phyloP scores from a whole-genome alignment of 179 eudicot species.

The Kewa caespitosa region DNA sequence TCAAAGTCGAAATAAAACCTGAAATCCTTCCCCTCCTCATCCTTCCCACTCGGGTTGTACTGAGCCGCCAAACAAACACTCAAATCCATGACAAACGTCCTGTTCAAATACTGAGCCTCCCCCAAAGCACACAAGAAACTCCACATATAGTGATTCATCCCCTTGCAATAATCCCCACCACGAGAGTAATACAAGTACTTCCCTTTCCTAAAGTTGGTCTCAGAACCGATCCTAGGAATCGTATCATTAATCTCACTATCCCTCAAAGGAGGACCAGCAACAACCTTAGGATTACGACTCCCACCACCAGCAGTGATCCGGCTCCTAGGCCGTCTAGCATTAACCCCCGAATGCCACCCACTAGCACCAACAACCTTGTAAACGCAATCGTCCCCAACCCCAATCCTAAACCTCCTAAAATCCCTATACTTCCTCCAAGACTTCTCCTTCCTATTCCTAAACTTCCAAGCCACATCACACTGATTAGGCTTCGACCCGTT shows the following conservation, averaged over 20 bases:
- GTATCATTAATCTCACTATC: conserved; percentile 87
- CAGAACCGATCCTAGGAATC: conserved; percentile 56
- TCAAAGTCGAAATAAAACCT: conserved; percentile 88
- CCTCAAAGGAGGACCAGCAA: conserved; percentile 26
- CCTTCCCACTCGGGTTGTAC: conserved; percentile 65
- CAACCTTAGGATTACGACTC: conserved; percentile 26
- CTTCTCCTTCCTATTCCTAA: conserved; percentile 76
- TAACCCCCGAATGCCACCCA: conserved; percentile 91
- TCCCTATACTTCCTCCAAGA: conserved; percentile 91
- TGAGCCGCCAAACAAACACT: conserved; percentile 63
- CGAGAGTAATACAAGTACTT: conserved; percentile 86
- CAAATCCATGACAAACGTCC: conserved; percentile 93
- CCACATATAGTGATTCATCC: conserved; percentile 93
- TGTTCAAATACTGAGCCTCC: conserved; percentile 81
- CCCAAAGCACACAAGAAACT: conserved; percentile 91
- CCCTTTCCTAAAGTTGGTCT: conserved; percentile 56
- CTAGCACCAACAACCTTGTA: conserved; percentile 56
- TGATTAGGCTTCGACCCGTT: conserved; percentile 63
- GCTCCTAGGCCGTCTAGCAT: conserved; percentile 68
- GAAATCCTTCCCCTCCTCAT: conserved; percentile 93
- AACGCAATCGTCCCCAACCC: conserved; percentile 56
- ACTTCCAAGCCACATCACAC: conserved; percentile 96
- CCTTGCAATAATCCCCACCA: conserved; percentile 93
- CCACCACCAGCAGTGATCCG: conserved; percentile 22
- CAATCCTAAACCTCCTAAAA: conserved; percentile 87